Percentiles rank a stretch among this genome's conserved stretches.
These are phyloP conservation scores for Talaromyces funiculosus DNA, from an alignment of 2,329 filamentous ascomycete genomes.

Conservation along the genomic window DNA sequence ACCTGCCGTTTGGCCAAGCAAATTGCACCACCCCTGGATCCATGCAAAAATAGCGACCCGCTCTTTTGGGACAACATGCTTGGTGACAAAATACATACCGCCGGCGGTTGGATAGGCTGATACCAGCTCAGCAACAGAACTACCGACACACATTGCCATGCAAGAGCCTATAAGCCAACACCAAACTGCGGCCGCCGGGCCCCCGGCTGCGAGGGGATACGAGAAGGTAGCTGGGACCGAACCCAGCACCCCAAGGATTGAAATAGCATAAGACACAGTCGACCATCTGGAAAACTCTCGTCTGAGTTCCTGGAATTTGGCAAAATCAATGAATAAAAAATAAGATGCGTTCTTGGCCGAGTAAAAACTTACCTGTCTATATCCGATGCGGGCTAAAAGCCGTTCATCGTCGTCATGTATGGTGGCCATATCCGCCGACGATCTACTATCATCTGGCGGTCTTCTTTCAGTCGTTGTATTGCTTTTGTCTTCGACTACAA, in stretches of 20 bases:
- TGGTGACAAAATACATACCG: conserved; percentile 64
- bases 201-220: conserved; percentile 53
- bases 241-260: conserved; percentile 59
- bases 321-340: background rate
- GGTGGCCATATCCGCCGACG: conserved; percentile 29
- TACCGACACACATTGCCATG: conserved; percentile 61
- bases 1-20: conserved; percentile 59
- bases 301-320: conserved; percentile 49
- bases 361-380: conserved; percentile 50
- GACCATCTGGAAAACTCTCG: conserved; percentile 63
- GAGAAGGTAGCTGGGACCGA: conserved; percentile 61
- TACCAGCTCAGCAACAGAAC: conserved; percentile 60
- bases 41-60: conserved; percentile 60
- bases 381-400: conserved; percentile 56
- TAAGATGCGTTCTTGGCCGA: background rate
- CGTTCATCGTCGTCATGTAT: conserved; percentile 56
- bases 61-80: conserved; percentile 57
- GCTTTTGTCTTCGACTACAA: conserved; percentile 2
- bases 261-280: conserved; percentile 61
- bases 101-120: conserved; percentile 63
- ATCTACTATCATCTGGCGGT: background rate
- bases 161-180: conserved; percentile 59
- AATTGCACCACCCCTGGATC: conserved; percentile 64
- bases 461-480: background rate
- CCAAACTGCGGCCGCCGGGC: conserved; percentile 60